Base-by-base conservation (phyloP, 2,329 filamentous ascomycete species). In the Phyllosticta paracitricarpa region DNA sequence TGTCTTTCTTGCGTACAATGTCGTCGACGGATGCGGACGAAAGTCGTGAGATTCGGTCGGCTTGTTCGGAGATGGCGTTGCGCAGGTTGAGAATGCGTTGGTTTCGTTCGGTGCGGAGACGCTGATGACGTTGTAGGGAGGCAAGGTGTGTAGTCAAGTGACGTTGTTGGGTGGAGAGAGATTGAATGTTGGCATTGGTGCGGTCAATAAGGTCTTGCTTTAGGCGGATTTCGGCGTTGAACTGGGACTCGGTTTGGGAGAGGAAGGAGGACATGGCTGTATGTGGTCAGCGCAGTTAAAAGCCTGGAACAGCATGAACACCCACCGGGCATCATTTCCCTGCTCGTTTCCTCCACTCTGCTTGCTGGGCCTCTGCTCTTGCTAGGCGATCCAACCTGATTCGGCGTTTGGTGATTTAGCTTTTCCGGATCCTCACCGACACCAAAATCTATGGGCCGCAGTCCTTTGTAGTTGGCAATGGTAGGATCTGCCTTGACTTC, bases 401-500 rank as follows among this genome's bases (percentile, higher is more conserved):
- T 66, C 28, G 56, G 26, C 2, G 81, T 65, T 70, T 82, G 64
- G 74, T 78, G 68, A 62, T 64, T 59, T 9, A 70, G 67, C 51
- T 69, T 70, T 48, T 81, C 78, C 64, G 79, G 77, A 57, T 90
- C 88, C 9, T 84, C 84, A 4, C 91, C 91, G 28, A 97, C 90
- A 8, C 93, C 93, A 76, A 99, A 99, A 72, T 97, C 94, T n/a
- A 91, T 81, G 0, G 94, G 92, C 51, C 90, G 83, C 12, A 97
- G 81, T 22, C 93, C 92, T 54, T 92, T 92, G 56, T 91, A 86
- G 69, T 99, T 99, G 5, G 91, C 84, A 69, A 97, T 92, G 59
- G 88, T 85, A n/a, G 91, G 88, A 72, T 97, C 91, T 1, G 94
- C 94, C 61, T 93, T 91, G 53, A 99, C 92, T 75, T 99, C 94